Conservation (phyloP, 2,329 filamentous ascomycete genomes). For the Microdochium bolleyi region DNA sequence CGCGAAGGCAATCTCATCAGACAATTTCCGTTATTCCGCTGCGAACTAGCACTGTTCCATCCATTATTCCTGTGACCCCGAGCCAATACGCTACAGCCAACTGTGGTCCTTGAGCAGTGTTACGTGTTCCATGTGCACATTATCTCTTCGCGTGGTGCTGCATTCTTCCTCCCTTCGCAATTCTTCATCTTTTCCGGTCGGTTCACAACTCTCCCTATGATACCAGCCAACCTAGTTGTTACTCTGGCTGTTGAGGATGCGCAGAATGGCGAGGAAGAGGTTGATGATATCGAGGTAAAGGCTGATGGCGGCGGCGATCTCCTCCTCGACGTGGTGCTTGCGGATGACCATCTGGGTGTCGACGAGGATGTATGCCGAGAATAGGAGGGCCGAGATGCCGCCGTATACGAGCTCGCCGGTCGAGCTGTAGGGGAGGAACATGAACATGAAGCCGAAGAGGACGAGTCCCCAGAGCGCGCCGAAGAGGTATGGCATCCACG, state of each 20-base stretch:
- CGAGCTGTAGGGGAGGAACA: constrained; percentile 79
- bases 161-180: too few relatives aligned
- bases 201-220: not conserved
- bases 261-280: constrained; percentile 88
- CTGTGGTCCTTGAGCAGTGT: too few relatives aligned
- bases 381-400: constrained; percentile 73
- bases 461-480: constrained; percentile 84
- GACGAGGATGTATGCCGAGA: constrained; percentile 90
- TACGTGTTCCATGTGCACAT: too few relatives aligned
- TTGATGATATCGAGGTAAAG: constrained; percentile 96
- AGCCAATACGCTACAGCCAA: too few relatives aligned
- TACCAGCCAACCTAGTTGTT: constrained; percentile 48
- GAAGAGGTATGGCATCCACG: constrained; percentile 93
- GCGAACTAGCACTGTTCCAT: too few relatives aligned
- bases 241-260: constrained; percentile 92
- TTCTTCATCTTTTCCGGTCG: not conserved
- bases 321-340: constrained; percentile 95
- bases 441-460: constrained; percentile 85
- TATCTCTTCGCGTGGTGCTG: too few relatives aligned
- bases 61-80: too few relatives aligned
- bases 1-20: too few relatives aligned
- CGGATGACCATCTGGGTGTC: constrained; percentile 95
- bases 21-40: too few relatives aligned
- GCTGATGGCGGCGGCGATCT: constrained; percentile 91
- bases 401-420: constrained; percentile 83